Evolutionary conservation across 192 early-diverging fungal genomes (phyloP), one percentile per base, ranked within the genome.

Genomic region (Pilobolus umbonatus): DNA sequence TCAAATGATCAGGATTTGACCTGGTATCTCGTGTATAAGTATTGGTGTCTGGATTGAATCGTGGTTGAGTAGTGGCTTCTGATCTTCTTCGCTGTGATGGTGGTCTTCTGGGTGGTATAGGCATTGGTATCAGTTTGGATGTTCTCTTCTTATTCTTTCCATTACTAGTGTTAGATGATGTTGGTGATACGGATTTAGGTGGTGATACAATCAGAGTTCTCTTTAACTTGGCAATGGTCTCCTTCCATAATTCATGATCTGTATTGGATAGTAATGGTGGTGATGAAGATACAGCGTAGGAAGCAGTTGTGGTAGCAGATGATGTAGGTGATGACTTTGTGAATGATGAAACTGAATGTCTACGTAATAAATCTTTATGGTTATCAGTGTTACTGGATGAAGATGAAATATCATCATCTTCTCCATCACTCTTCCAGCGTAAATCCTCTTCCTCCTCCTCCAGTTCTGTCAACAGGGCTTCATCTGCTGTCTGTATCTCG

Each of bases 1-100:
- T 61, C 15, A 80, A 45, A 54, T 80, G 76, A 65, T 72, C 75
- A 4, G 78, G 54, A 51, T 80, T 80, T 32, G 73, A 72, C 36
- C 78, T 70, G 53, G 73, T 72, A 59, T 80, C 78, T 43, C 78
- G 57, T 34, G 62, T 63, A 43, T 69, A 69, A 19, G 67, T 69
- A 48, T 69, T 69, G 17, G 67, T 69, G 17, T 30, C 52, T 35
- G 61, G 61, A 38, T 69, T 31, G 29, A 69, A 69, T 10, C 67
- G 56, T 36, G 67, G 67, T 21, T 69, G 67, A 3, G 67, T 69
- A 1, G 67, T 69, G 9, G 67, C 67, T 55, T 69, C 67, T 10
- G 67, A 69, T 47, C 67, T 31, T 15, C 67, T 61, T 12, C 39
- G 39, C 1, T 55, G 61, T 11, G 52, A 42, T 6, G 34, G 32